Evolutionary conservation across 2,329 filamentous ascomycete genomes (phyloP), one percentile per base, ranked within the genome.

Genomic region (Ophiostoma sp.): DNA sequence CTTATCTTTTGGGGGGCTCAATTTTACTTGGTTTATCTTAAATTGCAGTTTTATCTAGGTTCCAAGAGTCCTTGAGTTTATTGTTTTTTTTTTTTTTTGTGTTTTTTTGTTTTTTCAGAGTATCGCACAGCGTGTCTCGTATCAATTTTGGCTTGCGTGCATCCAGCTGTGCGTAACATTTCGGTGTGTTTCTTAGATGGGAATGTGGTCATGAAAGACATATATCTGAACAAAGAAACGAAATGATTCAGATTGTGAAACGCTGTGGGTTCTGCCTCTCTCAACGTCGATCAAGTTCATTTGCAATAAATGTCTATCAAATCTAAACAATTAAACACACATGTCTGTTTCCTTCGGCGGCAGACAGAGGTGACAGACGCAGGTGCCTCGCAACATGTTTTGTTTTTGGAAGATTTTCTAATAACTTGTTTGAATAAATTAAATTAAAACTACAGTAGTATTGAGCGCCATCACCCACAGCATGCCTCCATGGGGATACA

Each of bases 351-450:
- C 57, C 7, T n/a, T 35, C 57, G 57, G 57, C 13, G 33, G 27
- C 57, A 31, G 57, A 62, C 57, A 27, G 57, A 62, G 57, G 57
- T 62, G 57, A 31, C 57, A 35, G 57, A 17, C 57, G 27, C 13
- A 62, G 57, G 13, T 20, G 52, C 27, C 15, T 54, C 52, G 52
- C 4, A 4, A 31, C 52, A 57, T 57, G 20, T n/a, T 23, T n/a
- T 54, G 10, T 57, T 33, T 33, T 62, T 17, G 15, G 20, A 17
- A 23, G 15, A 15, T 54, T 62, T 62, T 15, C 3, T 33, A 17
- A 48, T 15, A n/a, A 15, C 17, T 48, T 48, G 17, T 20, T 48
- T 48, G 17, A n/a, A 48, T n/a, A 7, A n/a, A 20, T 48, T 48
- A 48, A 48, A 20, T n/a, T 48, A 48, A 20, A 20, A 2, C 20